Evolutionary conservation across 2,329 filamentous ascomycete genomes (phyloP), one percentile per base, ranked within the genome.

Genomic region (Alternaria arborescens): DNA sequence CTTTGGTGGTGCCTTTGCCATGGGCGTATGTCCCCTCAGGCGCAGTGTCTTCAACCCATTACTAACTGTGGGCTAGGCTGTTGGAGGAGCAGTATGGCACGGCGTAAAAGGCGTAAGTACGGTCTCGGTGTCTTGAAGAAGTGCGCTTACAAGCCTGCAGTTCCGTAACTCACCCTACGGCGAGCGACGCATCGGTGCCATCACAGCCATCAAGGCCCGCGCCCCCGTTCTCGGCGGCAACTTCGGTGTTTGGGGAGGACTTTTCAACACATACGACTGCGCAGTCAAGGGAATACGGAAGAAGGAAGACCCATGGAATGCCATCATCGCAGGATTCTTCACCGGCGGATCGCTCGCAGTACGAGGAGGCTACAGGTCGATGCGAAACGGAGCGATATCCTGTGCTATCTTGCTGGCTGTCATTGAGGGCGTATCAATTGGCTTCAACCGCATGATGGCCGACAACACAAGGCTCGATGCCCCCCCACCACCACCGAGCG

Each of bases 291-390:
- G 94, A 59, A 84, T 84, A 69, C 75, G 93, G 68, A 92, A 95
- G 86, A 98, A 97, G 89, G 95, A 99, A 81, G 95, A 98, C 79
- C 93, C 95, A 14, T 98, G 93, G 84, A 98, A 98, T 82, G 93
- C 94, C 74, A 98, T 99, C 79, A 96, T 94, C 71, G 95, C 94
- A 42, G 95, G 95, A 55, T 97, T 97, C 86, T 94, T 97, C 81
- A 98, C 95, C 5, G 75, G 78, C 74, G 95, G 95, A 70, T 88
- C 94, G 30, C 86, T 99, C 34, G 95, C 95, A 52, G 89, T 98
- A 65, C 88, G 95, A 82, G 95, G 95, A 73, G 95, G 95, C 60
- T 90, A 91, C 80, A 94, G 92, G 84, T 93, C 94, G 22, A 93
- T 95, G 66, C 87, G 95, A 73, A 98, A 98, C 81, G 94, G 93